A percentile compares a stretch with the other conserved stretches of the same genome.
Evolutionary conservation across 805 yeast species (phyloP).

Genomic region (Starmerella floris): DNA sequence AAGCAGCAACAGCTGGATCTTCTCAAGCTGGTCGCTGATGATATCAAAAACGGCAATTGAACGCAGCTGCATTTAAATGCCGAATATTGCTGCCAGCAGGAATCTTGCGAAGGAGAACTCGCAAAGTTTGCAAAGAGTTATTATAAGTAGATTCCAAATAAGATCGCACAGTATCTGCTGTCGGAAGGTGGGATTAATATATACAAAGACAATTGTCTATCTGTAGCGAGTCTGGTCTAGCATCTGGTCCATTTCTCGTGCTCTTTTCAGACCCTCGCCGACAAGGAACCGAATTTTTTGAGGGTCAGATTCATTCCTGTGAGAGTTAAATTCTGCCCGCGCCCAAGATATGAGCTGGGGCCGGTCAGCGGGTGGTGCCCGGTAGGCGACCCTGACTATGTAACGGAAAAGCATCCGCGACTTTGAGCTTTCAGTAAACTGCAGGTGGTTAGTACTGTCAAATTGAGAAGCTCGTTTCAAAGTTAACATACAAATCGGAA

Average conservation of each 20-base stretch:
- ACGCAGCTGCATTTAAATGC: neutral
- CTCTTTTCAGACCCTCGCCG: constrained; percentile 27
- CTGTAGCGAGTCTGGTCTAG: constrained; percentile 9
- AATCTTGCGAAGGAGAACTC: too few species aligned
- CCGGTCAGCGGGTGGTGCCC: constrained; percentile 20
- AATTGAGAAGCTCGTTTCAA: too few species aligned
- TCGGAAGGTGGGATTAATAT: too few species aligned
- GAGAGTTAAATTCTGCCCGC: constrained; percentile 25
- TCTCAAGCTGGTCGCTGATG: neutral
- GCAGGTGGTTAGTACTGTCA: constrained; percentile 11
- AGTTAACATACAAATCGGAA: constrained; percentile 18
- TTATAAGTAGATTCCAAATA: neutral
- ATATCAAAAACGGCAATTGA: neutral
- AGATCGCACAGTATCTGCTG: too few species aligned
- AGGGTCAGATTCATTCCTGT: constrained; percentile 24
- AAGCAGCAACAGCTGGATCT: constrained; percentile 4
- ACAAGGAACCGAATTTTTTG: constrained; percentile 25
- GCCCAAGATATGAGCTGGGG: constrained; percentile 27
- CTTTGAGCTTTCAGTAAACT: constrained; percentile 29
- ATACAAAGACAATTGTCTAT: neutral
- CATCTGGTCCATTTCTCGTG: constrained; percentile 23
- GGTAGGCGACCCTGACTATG: constrained; percentile 25
- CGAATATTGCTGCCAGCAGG: too few species aligned
- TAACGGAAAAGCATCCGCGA: constrained; percentile 27
- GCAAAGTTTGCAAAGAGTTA: too few species aligned